Conservation (phyloP, 1,284 basidiomycete genomes). For the Sanguinoderma infundibulare region DNA sequence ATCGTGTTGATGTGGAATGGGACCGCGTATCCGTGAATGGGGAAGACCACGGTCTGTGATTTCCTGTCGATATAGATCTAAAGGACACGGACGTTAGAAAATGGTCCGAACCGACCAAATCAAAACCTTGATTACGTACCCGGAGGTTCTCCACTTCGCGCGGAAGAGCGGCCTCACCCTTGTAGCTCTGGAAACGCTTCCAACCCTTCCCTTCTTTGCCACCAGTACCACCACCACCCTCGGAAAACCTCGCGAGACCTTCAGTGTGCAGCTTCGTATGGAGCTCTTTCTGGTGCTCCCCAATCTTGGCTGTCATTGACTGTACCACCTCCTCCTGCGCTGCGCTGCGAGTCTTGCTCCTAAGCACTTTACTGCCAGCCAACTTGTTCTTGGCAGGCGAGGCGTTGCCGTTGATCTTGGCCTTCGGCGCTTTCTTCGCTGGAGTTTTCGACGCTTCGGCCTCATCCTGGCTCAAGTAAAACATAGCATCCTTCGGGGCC, state of each 20-base stretch:
- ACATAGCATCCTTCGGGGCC: constrained; percentile 84
- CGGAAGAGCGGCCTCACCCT: constrained; percentile 90
- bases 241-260: constrained; percentile 86
- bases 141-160: constrained; percentile 76
- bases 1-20: constrained; percentile 99
- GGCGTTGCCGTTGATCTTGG: constrained; percentile 56
- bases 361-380: constrained; percentile 80
- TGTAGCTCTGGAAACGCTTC: constrained; percentile 97
- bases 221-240: constrained; percentile 68
- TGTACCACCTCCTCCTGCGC: constrained; percentile 81
- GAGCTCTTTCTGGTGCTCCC: constrained; percentile 89
- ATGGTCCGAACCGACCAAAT: neutral
- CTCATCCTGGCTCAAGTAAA: constrained; percentile 74
- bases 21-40: constrained; percentile 94
- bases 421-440: constrained; percentile 58
- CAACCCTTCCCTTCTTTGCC: constrained; percentile 90
- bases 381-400: constrained; percentile 74
- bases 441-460: constrained; percentile 55
- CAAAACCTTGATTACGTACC: constrained; percentile 49
- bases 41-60: constrained; percentile 88
- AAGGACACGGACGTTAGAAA: neutral
- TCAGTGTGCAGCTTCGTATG: constrained; percentile 82
- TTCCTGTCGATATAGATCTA: constrained; percentile 94
- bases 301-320: constrained; percentile 73
- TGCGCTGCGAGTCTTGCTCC: constrained; percentile 83